Percentiles rank a stretch among this genome's conserved stretches.
phyloP scores from a whole-genome alignment of 176 grass and related monocot genomes.

The Microstegium vimineum region DNA sequence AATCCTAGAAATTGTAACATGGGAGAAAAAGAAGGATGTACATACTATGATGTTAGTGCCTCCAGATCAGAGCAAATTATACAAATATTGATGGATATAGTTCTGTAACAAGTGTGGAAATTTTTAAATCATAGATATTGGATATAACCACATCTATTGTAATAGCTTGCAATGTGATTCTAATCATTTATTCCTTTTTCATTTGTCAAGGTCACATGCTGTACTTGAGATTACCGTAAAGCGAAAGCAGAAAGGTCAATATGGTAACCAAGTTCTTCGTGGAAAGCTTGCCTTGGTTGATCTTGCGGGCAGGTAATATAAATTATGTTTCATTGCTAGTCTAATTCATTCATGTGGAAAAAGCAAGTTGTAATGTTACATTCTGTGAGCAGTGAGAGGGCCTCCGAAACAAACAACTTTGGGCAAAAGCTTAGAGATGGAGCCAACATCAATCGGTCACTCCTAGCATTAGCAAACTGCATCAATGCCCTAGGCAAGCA shows the following conservation, averaged over 20 bases:
- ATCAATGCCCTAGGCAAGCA: conserved; percentile 99
- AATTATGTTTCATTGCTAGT: conserved; percentile 18
- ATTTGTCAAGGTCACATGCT: conserved; percentile 74
- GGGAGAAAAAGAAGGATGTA: not conserved
- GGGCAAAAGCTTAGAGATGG: conserved; percentile 98
- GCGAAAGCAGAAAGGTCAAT: conserved; percentile 85
- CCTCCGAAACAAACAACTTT: conserved; percentile 86
- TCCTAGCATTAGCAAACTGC: conserved; percentile 96
- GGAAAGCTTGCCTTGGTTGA: conserved; percentile 99
- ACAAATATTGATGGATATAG: not conserved
- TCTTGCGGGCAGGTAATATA: conserved; percentile 80
- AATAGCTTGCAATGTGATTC: not conserved
- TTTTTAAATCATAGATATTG: not conserved
- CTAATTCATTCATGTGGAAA: not conserved
- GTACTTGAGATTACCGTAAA: conserved; percentile 96
- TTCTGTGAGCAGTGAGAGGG: conserved; percentile 76
- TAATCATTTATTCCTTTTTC: not conserved
- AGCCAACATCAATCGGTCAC: conserved; percentile 91
- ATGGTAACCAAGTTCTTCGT: conserved; percentile 83
- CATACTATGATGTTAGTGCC: not conserved
- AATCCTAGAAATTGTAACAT: not conserved
- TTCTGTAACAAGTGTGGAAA: not conserved
- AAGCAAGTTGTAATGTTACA: conserved; percentile 19
- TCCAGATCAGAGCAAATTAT: not conserved
- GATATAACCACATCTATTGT: not conserved